Evolutionary conservation across 176 grass and related monocot genomes (phyloP).

Genomic region (Oryza officinalis): DNA sequence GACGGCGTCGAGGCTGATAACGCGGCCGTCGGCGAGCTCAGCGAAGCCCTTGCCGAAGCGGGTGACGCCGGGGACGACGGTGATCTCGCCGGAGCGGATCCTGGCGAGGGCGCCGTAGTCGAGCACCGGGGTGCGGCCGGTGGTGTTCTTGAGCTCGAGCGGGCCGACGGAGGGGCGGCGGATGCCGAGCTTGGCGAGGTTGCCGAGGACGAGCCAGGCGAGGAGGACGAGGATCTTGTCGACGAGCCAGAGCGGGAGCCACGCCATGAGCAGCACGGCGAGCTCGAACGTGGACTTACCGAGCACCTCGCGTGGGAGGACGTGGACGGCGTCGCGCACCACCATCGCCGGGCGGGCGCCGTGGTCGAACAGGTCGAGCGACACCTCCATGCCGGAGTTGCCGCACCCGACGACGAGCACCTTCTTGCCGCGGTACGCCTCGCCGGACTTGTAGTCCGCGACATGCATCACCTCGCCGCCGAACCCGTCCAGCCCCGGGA

Average conservation of each 20-base stretch:
- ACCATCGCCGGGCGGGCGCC: conserved; percentile 67
- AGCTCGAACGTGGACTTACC: conserved; percentile 82
- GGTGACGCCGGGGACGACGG: conserved; percentile 54
- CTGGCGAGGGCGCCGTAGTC: conserved; percentile 58
- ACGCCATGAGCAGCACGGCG: conserved; percentile 66
- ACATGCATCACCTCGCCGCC: conserved; percentile 54
- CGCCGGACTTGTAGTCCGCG: conserved; percentile 64
- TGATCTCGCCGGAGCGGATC: conserved; percentile 63
- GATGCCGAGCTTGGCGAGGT: conserved; percentile 56
- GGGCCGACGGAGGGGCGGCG: conserved; percentile 69
- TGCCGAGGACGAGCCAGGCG: conserved; percentile 63
- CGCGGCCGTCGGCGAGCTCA: conserved; percentile 63
- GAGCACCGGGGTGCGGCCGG: conserved; percentile 75
- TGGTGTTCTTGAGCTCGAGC: conserved; percentile 63
- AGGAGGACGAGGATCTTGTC: conserved; percentile 68
- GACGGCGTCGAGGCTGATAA: conserved; percentile 58
- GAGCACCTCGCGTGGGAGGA: conserved; percentile 71
- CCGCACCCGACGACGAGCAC: conserved; percentile 86
- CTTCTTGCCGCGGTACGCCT: conserved; percentile 53
- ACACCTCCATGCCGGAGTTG: conserved; percentile 92
- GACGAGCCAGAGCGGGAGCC: conserved; percentile 82
- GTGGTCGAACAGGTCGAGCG: conserved; percentile 75
- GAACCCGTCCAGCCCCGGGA: conserved; percentile 50
- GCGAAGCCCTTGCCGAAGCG: conserved; percentile 41
- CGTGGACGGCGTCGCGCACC: conserved; percentile 82